Evolutionary conservation across 225 moss, liverwort and hornwort genomes (phyloP).

Genomic region (Polytrichum commune): DNA sequence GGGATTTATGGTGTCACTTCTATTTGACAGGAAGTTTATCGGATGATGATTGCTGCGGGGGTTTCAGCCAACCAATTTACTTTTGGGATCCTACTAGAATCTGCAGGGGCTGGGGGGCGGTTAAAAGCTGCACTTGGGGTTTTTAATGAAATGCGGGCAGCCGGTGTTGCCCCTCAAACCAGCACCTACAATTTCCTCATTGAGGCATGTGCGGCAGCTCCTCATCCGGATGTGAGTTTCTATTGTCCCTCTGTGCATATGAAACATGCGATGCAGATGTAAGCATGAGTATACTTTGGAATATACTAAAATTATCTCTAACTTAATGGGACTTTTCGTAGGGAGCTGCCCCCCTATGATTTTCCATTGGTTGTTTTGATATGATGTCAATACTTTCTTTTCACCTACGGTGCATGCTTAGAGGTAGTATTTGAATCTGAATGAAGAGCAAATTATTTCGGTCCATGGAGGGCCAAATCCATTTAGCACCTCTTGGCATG

Average conservation of each 20-base stretch:
- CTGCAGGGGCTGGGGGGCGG: conserved; percentile 79
- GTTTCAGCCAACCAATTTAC: conserved; percentile 77
- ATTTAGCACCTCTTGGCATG: too few relatives aligned
- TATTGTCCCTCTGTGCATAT: not conserved
- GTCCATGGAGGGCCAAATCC: too few relatives aligned
- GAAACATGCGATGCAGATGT: not conserved
- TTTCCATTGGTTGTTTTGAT: too few relatives aligned
- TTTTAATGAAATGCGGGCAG: conserved; percentile 90
- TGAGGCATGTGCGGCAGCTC: conserved; percentile 85
- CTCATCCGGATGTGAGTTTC: conserved; percentile 69
- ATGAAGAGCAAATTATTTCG: too few relatives aligned
- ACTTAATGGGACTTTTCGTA: too few relatives aligned
- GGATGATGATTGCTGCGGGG: conserved; percentile 71
- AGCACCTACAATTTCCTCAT: conserved; percentile 90
- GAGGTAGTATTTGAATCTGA: too few relatives aligned
- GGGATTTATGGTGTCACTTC: too few relatives aligned
- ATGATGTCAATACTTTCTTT: too few relatives aligned
- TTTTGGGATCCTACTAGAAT: conserved; percentile 82
- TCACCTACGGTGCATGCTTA: too few relatives aligned
- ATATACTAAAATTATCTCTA: too few relatives aligned
- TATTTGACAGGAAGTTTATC: conserved; percentile 63
- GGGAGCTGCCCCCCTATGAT: too few relatives aligned
- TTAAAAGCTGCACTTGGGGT: conserved; percentile 87
- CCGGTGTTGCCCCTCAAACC: conserved; percentile 79
- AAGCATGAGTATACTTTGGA: too few relatives aligned